Conservation (phyloP, 2,329 filamentous ascomycete species). For the Phyllosticta citrichinensis region DNA sequence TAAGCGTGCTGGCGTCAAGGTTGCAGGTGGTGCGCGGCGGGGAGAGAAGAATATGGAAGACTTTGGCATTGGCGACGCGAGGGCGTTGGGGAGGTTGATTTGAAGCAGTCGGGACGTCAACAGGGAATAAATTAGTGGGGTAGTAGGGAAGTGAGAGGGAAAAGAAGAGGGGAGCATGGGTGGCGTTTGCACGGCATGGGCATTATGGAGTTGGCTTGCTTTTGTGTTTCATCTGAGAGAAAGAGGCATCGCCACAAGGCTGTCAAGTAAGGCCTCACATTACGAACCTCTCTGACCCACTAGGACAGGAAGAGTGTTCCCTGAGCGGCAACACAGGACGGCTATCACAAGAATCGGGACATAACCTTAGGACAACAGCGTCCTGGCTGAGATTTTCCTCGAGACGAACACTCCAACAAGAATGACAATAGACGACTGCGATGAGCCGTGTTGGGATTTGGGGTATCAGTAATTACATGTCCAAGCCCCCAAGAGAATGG, state of each 20-base stretch:
- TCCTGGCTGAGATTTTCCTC: not conserved
- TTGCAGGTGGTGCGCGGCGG: constrained; percentile 9
- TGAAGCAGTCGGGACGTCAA: not conserved
- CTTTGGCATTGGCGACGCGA: constrained; percentile 15
- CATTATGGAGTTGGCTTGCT: too few species aligned
- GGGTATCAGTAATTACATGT: not conserved
- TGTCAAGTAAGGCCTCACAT: too few species aligned
- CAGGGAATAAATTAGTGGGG: not conserved
- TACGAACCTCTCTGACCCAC: too few species aligned
- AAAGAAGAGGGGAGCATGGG: too few species aligned
- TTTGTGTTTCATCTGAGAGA: too few species aligned
- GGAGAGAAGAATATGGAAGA: constrained; percentile 28
- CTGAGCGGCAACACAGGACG: too few species aligned
- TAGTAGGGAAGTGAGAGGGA: not conserved
- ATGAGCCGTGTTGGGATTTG: not conserved
- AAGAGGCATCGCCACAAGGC: too few species aligned
- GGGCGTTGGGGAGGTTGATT: not conserved
- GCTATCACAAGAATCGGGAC: too few species aligned
- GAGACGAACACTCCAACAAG: not conserved
- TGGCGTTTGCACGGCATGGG: too few species aligned
- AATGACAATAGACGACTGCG: not conserved
- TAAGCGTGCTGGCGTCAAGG: not conserved
- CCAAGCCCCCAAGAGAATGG: not conserved
- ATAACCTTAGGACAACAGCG: too few species aligned
- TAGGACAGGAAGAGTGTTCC: too few species aligned